Conservation (phyloP, 768 basidiomycete genomes). For the Rhodotorula graminis region DNA sequence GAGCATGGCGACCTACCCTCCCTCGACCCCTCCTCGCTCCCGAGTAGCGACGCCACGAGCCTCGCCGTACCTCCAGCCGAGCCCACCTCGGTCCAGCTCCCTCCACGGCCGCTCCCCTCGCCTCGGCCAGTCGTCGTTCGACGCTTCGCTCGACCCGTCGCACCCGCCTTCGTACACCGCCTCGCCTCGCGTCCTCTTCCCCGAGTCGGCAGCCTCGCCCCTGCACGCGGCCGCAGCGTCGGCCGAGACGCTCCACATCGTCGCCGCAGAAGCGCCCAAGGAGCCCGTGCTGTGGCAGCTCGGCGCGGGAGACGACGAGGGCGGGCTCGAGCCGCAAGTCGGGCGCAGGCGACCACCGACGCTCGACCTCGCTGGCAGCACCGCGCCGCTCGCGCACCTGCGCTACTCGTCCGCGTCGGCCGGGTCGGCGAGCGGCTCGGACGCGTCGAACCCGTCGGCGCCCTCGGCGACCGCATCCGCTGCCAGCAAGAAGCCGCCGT, state of each 20-base stretch:
- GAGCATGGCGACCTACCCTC: background rate
- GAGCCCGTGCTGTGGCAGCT: background rate
- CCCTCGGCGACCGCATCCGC: background rate
- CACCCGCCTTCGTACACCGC: constrained; percentile 6
- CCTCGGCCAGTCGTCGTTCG: constrained; percentile 29
- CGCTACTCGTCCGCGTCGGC: constrained; percentile 12
- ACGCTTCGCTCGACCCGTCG: constrained; percentile 12
- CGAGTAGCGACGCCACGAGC: background rate
- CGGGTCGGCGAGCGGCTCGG: background rate
- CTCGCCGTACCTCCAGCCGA: background rate
- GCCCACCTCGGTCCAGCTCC: constrained; percentile 11
- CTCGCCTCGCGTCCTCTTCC: constrained; percentile 24
- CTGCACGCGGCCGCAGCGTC: background rate
- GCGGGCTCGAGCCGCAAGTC: background rate
- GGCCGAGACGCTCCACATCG: constrained; percentile 11
- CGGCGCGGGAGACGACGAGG: background rate
- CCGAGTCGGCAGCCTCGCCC: background rate
- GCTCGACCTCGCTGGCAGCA: constrained; percentile 10
- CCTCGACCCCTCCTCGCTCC: background rate
- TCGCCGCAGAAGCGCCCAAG: background rate
- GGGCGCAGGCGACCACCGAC: background rate
- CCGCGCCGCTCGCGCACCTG: constrained; percentile 3
- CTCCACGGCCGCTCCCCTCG: constrained; percentile 22
- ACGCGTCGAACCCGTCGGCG: background rate
- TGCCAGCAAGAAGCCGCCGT: background rate